Evolutionary conservation across 2,329 filamentous ascomycete genomes (phyloP).

Genomic region (Onygena corvina): DNA sequence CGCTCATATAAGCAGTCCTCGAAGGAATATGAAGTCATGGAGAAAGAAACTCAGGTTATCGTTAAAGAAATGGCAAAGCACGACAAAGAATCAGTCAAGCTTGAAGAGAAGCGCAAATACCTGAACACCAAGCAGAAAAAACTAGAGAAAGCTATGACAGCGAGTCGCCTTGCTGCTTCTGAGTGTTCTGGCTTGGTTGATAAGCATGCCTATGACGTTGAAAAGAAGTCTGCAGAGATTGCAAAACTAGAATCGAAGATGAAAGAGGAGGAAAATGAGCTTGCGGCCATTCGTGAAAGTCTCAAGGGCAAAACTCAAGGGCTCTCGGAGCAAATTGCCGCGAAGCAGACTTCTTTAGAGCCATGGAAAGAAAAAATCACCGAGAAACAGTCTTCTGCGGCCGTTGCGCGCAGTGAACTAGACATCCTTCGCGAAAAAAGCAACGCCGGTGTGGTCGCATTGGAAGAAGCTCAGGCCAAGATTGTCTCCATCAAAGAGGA

Average conservation of each 20-base stretch:
- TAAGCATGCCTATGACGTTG: conserved; percentile 66
- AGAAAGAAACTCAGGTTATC: conserved; percentile 67
- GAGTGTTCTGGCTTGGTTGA: conserved; percentile 69
- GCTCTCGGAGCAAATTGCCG: conserved; percentile 82
- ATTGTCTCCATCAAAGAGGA: conserved; percentile 59
- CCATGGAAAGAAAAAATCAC: conserved; percentile 97
- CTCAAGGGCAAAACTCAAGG: conserved; percentile 93
- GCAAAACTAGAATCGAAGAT: conserved; percentile 63
- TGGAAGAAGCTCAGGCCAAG: conserved; percentile 73
- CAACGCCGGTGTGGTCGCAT: conserved; percentile 70
- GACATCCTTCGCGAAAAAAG: conserved; percentile 82
- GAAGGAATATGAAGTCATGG: conserved; percentile 70
- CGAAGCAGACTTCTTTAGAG: conserved; percentile 85
- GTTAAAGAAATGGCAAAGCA: conserved; percentile 82
- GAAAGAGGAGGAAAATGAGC: conserved; percentile 66
- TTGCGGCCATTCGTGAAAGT: conserved; percentile 68
- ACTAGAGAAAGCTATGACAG: conserved; percentile 72
- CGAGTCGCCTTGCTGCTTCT: conserved; percentile 58
- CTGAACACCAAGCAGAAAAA: conserved; percentile 84
- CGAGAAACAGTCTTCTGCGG: conserved; percentile 85
- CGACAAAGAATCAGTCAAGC: conserved; percentile 93
- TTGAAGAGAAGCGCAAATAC: conserved; percentile 96
- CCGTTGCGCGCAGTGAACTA: conserved; percentile 87
- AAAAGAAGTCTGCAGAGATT: conserved; percentile 63
- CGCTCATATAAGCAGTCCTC: conserved; percentile 70